Base-by-base conservation (phyloP, 2,329 filamentous ascomycete genomes). In the Epichloe glyceriae region DNA sequence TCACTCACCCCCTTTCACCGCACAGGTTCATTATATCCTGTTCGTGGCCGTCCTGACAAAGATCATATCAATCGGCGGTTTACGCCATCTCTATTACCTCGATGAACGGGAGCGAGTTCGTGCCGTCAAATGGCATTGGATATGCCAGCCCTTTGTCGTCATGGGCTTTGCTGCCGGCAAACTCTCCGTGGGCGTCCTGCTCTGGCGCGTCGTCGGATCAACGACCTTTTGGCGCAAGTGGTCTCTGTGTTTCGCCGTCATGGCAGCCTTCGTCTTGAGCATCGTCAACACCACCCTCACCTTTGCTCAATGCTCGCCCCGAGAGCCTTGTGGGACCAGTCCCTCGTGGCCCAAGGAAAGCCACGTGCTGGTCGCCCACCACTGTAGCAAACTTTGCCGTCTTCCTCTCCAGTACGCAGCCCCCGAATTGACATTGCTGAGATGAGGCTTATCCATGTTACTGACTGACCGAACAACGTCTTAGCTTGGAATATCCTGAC, bases 181-280 rank as follows among this genome's bases (percentile, higher is more conserved):
- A 20, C 15, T 50, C 37, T 52, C 51, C 6, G 43, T 52, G 19
- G 47, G 40, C 14, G 33, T 52, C 33, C 30, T 52, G 10, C 47
- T 52, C 15, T 49, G 40, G 7, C 51, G 51, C 20, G 47, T 52
- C 19, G 43, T 50, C 20, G 44, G 51, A n/a, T 41, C 44, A 2
- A 46, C 51, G 7, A 42, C 51, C 14, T 47, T 47, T 15, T 52
- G 51, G 51, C 51, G 51, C 47, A 52, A 52, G 22, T 37, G 47
- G 43, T 14, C 40, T 5, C 14, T 50, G 3, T 46, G 38, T 2
- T 44, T 52, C 14, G 33, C 34, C 19, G 22, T 50, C 12, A 12
- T 22, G 11, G 20, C 22, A 6, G 47, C 43, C 14, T 7, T 50
- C 14, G 22, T 40, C 20, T 35, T 47, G 2, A 47, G 43, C 33